Base-by-base conservation (phyloP, 2,329 filamentous ascomycete species). In the Sphaerulina musiva region DNA sequence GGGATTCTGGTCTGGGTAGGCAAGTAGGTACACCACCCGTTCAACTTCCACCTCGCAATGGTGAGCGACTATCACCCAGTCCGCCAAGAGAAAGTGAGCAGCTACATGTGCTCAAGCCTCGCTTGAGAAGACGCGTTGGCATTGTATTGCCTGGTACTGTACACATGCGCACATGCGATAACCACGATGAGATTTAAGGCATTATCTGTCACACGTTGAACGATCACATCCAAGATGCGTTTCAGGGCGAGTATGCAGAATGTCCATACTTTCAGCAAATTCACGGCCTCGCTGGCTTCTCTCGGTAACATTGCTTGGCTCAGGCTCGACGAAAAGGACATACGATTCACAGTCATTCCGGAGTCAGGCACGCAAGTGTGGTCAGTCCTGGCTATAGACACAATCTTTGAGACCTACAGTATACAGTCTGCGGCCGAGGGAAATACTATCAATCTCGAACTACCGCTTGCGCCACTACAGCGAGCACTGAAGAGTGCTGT, bases 311-410 rank as follows among this genome's bases (percentile, higher is more conserved):
- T 95, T 59, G 89, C 88, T 44, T 95, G 91, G 90, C 79, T 95
- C 59, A 87, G 90, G 61, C 81, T 98, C 34, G 89, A 92, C 73
- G 83, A 95, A 73, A 85, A 91, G 55, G 85, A 85, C 52, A 85
- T 92, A 53, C 90, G 91, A 63, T 95, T 98, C 74, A 97, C 93
- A 56, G 88, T 97, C 66, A 92, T 97, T 58, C 91, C 93, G 0
- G 90, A 96, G 69, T 86, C 88, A 66, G 92, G 93, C 56, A 95
- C 89, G 7, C 92, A 97, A 77, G 92, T 97, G 51, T 98, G 93
- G 93, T 59, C 61, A 23, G 65, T 67, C 14, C 59, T 69, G 2
- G 57, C 61, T 1, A 65, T 67, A 40, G 88, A 95, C 67, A 84
- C 89, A 63, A 89, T 98, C 65, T 97, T 98, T 71, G 80, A 90